These are phyloP conservation scores for Trametes pubescens DNA, from an alignment of 1,284 basidiomycete genomes.

Conservation along the genomic window DNA sequence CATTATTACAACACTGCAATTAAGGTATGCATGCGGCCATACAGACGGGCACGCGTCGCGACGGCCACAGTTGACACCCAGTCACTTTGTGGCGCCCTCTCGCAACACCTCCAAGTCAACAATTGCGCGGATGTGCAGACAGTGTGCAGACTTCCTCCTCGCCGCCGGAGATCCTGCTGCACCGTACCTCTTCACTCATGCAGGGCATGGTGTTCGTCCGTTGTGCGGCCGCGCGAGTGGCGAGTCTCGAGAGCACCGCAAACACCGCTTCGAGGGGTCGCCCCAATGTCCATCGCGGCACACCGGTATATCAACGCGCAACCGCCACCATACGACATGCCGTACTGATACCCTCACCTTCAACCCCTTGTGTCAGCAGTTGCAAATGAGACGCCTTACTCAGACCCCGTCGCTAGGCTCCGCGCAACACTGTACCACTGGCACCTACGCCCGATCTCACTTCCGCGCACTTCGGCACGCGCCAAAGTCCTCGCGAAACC, in stretches of 20 bases:
- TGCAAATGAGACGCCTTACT: too few species aligned
- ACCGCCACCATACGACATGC: neutral
- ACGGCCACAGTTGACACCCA: neutral
- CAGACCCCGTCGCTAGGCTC: too few species aligned
- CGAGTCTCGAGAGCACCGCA: conserved; percentile 13
- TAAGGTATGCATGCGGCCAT: neutral
- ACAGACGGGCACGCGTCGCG: neutral
- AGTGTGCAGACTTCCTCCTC: too few species aligned
- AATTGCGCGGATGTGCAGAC: neutral
- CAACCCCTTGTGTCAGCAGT: neutral
- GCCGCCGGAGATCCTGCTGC: neutral
- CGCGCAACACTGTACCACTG: neutral
- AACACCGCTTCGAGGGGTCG: conserved; percentile 15
- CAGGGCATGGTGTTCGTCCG: too few species aligned
- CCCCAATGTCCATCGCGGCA: neutral
- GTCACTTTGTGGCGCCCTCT: conserved; percentile 15
- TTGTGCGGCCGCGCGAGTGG: neutral
- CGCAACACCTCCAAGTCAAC: neutral
- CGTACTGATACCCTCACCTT: neutral
- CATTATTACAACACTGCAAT: neutral
- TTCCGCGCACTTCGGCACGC: neutral
- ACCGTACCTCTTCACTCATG: neutral
- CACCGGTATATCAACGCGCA: neutral
- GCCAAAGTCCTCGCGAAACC: too few species aligned
- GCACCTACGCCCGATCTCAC: neutral